Conservation (phyloP, 139 green algal species). For the Haematococcus lacustris region DNA sequence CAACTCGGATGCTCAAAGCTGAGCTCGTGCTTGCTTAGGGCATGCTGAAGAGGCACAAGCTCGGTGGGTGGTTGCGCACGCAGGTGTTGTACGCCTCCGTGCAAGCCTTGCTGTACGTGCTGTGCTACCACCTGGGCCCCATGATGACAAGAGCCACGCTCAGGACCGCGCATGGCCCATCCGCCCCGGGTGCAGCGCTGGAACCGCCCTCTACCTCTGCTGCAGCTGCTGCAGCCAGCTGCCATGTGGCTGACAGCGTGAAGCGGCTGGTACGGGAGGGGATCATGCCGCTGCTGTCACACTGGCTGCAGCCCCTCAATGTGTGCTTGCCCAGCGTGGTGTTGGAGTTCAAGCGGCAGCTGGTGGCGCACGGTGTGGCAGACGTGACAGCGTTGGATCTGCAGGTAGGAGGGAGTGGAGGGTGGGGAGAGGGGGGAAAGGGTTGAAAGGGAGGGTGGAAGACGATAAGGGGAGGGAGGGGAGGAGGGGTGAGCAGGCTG, state of each 20-base stretch:
- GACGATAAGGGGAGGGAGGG: no score
- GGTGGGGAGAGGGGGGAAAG: no score
- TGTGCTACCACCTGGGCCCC: conserved; percentile 82
- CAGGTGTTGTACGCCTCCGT: conserved; percentile 64
- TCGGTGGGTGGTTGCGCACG: no score
- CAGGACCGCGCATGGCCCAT: no score
- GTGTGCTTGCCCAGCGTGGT: conserved; percentile 60
- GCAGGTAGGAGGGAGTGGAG: no score
- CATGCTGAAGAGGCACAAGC: no score
- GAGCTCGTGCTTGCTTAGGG: no score
- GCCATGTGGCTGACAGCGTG: conserved; percentile 31
- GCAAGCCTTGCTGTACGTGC: conserved; percentile 80
- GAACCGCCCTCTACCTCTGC: background rate
- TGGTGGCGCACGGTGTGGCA: conserved; percentile 30
- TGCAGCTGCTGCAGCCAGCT: conserved; percentile 23
- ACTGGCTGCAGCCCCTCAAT: conserved; percentile 53
- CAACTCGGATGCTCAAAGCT: no score
- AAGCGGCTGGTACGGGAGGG: conserved; percentile 34
- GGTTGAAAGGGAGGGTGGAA: no score
- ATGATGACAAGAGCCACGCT: conserved; percentile 44
- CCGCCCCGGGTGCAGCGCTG: conserved; percentile 42
- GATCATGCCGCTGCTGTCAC: conserved; percentile 48
- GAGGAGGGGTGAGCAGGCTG: no score
- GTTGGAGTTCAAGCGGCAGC: conserved; percentile 55
- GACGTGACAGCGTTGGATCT: conserved; percentile 16